These are phyloP conservation scores for Acacia acuminata DNA, from an alignment of 306 rosid genomes.

Conservation along the genomic window DNA sequence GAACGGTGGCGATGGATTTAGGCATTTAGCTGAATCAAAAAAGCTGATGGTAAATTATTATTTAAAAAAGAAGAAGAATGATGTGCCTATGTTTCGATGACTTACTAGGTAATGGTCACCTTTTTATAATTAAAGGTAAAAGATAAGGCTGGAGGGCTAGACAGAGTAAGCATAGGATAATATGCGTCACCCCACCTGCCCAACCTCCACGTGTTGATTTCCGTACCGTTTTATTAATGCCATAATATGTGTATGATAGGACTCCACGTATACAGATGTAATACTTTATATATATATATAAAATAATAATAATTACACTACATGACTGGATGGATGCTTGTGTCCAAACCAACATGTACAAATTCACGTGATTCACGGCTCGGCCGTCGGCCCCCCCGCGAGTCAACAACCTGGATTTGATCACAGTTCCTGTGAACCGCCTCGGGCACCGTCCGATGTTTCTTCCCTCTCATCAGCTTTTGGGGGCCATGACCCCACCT, in stretches of 20 bases:
- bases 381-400: neutral
- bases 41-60: neutral
- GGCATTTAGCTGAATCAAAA: neutral
- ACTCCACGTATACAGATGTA: neutral
- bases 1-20: neutral
- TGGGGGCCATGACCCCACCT: conserved; percentile 9
- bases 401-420: conserved; percentile 27
- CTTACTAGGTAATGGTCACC: neutral
- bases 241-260: neutral
- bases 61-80: neutral
- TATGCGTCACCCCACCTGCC: neutral
- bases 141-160: neutral
- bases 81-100: neutral
- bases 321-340: neutral
- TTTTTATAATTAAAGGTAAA: neutral
- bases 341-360: neutral
- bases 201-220: neutral
- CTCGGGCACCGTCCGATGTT: conserved; percentile 26
- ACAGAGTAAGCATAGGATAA: neutral
- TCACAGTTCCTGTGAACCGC: neutral
- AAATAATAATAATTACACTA: neutral
- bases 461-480: neutral
- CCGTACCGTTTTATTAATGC: neutral
- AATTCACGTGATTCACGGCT: conserved; percentile 25
- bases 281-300: too few relatives aligned